Evolutionary conservation across 2,329 filamentous ascomycete species (phyloP).

Genomic region (Colletotrichum filicis): DNA sequence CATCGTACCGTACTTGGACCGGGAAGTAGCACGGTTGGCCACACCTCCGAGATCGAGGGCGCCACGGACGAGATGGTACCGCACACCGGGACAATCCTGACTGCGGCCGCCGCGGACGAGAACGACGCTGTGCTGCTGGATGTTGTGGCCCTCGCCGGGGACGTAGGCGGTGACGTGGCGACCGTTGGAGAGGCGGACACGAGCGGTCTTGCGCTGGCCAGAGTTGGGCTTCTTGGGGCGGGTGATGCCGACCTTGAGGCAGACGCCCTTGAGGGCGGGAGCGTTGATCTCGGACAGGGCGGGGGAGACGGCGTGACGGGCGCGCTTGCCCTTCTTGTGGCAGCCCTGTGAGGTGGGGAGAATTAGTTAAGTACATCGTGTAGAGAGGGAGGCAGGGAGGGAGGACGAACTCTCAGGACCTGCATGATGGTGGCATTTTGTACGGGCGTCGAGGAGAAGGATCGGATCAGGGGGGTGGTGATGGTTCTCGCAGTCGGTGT

Average conservation of each 20-base stretch:
- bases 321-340: conserved; percentile 76
- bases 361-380: not conserved
- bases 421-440: conserved; percentile 77
- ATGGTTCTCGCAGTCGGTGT: conserved; percentile 19
- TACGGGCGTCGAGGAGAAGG: conserved; percentile 68
- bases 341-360: conserved; percentile 65
- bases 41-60: conserved; percentile 96
- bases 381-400: not conserved
- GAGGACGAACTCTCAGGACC: conserved; percentile 65
- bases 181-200: conserved; percentile 88
- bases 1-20: conserved; percentile 98
- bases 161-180: conserved; percentile 94
- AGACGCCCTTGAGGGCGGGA: conserved; percentile 94
- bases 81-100: conserved; percentile 98
- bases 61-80: conserved; percentile 92
- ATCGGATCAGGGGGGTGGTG: conserved; percentile 42
- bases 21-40: conserved; percentile 81
- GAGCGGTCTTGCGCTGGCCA: conserved; percentile 93
- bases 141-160: conserved; percentile 97
- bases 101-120: conserved; percentile 91
- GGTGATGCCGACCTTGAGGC: conserved; percentile 90
- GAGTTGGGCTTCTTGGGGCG: conserved; percentile 99
- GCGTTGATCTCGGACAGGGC: conserved; percentile 76
- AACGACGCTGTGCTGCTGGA: conserved; percentile 98
- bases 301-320: conserved; percentile 88